Percentiles rank a stretch among this genome's conserved stretches.
These are phyloP conservation scores for Fonsecaea erecta DNA, from an alignment of 2,329 filamentous ascomycete genomes.

Conservation along the genomic window DNA sequence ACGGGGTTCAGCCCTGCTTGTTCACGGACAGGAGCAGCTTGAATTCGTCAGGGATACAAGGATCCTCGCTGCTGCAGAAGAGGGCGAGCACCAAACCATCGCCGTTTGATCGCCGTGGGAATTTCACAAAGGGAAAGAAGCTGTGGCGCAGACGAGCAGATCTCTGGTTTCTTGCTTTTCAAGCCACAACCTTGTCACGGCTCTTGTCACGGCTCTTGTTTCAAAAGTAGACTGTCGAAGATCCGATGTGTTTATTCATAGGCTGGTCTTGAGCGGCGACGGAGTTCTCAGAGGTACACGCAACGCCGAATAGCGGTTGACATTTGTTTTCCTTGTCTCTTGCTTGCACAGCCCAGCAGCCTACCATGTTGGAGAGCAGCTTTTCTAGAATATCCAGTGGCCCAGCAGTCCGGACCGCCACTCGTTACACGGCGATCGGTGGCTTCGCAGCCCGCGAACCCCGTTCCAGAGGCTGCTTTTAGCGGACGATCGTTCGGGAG, in stretches of 20 bases:
- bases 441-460: background rate
- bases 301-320: background rate
- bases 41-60: background rate
- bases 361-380: background rate
- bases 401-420: background rate
- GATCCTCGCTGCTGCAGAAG: background rate
- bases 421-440: background rate
- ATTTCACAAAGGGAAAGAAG: conserved; percentile 3
- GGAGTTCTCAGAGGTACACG: background rate
- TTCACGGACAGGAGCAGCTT: conserved; percentile 7
- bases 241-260: background rate
- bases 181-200: conserved; percentile 3
- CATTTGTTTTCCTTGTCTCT: background rate
- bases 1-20: conserved; percentile 22
- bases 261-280: background rate
- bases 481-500: conserved; percentile 22
- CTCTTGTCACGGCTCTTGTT: conserved; percentile 12
- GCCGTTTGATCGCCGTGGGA: conserved; percentile 12
- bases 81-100: conserved; percentile 2
- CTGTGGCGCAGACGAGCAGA: conserved; percentile 17
- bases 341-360: conserved; percentile 5
- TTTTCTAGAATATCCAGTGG: conserved; percentile 5
- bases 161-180: background rate
- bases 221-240: background rate
- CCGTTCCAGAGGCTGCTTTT: conserved; percentile 13